Percentiles rank a stretch among this genome's conserved stretches.
These are phyloP conservation scores for Berkeleyomyces basicola DNA, from an alignment of 2,329 filamentous ascomycete species.

Conservation along the genomic window DNA sequence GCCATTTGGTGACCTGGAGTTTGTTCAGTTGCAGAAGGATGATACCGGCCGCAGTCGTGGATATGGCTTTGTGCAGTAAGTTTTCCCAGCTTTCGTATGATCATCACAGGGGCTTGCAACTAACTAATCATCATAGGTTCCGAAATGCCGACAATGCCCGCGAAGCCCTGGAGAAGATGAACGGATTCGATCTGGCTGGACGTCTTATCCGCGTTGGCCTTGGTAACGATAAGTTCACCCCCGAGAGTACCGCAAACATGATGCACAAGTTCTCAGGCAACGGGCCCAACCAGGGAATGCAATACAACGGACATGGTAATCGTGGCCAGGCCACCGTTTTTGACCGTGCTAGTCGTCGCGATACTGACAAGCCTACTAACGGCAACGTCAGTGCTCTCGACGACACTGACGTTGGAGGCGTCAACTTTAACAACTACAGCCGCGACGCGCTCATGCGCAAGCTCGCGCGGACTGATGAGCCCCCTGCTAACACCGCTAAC, in stretches of 20 bases:
- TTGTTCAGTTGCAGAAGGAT: conserved; percentile 94
- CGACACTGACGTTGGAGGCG: conserved; percentile 91
- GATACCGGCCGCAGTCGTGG: conserved; percentile 79
- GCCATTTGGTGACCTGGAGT: conserved; percentile 93
- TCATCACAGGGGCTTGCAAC: background rate
- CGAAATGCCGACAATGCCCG: conserved; percentile 79
- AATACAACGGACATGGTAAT: conserved; percentile 79
- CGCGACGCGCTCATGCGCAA: conserved; percentile 97
- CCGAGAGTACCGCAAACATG: conserved; percentile 85
- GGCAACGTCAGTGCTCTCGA: conserved; percentile 68
- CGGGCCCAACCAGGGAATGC: conserved; percentile 47
- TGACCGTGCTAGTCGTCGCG: conserved; percentile 79
- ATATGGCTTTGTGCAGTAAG: conserved; percentile 97
- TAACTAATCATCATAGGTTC: conserved; percentile 41
- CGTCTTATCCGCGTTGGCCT: conserved; percentile 96
- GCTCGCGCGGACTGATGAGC: conserved; percentile 87
- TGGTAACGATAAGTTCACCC: conserved; percentile 99
- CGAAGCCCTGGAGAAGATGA: conserved; percentile 96
- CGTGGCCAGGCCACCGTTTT: conserved; percentile 54
- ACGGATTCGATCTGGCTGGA: conserved; percentile 93
- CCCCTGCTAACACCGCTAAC: conserved; percentile 30
- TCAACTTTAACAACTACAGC: conserved; percentile 99
- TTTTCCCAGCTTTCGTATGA: conserved; percentile 17
- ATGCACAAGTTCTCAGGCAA: conserved; percentile 81
- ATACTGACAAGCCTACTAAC: conserved; percentile 66